These are phyloP conservation scores for barrel medic (Medicago truncatula) DNA, from an alignment of 306 rosid species.

Conservation along the genomic window DNA sequence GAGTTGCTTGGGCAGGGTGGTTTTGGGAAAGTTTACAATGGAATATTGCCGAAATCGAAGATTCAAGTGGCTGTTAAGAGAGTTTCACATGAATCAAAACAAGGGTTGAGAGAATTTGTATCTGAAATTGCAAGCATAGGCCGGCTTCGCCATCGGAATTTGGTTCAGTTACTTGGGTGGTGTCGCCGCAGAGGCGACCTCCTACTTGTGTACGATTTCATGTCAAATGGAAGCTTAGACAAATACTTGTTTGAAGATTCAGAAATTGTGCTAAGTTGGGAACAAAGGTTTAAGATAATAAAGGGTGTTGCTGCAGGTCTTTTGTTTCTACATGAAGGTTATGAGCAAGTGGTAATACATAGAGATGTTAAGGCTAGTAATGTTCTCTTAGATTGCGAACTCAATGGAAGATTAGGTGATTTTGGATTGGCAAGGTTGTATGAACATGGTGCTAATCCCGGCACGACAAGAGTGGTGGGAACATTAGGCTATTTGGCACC, in stretches of 20 bases:
- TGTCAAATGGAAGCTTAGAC: conserved; percentile 88
- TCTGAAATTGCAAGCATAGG: conserved; percentile 84
- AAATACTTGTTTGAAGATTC: conserved; percentile 65
- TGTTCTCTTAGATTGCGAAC: conserved; percentile 69
- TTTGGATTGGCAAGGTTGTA: conserved; percentile 79
- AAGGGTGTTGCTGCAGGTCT: conserved; percentile 81
- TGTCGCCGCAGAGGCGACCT: conserved; percentile 75
- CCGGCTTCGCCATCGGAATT: conserved; percentile 75
- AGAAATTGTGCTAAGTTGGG: conserved; percentile 60
- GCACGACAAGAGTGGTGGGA: conserved; percentile 84
- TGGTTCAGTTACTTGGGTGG: conserved; percentile 81
- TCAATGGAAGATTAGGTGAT: conserved; percentile 78
- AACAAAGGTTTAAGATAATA: conserved; percentile 69
- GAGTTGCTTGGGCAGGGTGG: conserved; percentile 81
- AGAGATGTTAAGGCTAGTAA: conserved; percentile 89
- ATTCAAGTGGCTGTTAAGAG: conserved; percentile 72
- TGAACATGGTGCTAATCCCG: conserved; percentile 75
- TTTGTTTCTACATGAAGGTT: conserved; percentile 78
- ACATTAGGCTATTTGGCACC: conserved; percentile 91
- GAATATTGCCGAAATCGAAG: conserved; percentile 65
- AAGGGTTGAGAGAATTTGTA: conserved; percentile 74
- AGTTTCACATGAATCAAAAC: conserved; percentile 79
- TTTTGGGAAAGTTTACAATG: conserved; percentile 81
- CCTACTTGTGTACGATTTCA: conserved; percentile 73
- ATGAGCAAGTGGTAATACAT: conserved; percentile 78